Evolutionary conservation across 257 asterid genomes (phyloP), one percentile per base, ranked within the genome.

Genomic region (Plantago ovata): DNA sequence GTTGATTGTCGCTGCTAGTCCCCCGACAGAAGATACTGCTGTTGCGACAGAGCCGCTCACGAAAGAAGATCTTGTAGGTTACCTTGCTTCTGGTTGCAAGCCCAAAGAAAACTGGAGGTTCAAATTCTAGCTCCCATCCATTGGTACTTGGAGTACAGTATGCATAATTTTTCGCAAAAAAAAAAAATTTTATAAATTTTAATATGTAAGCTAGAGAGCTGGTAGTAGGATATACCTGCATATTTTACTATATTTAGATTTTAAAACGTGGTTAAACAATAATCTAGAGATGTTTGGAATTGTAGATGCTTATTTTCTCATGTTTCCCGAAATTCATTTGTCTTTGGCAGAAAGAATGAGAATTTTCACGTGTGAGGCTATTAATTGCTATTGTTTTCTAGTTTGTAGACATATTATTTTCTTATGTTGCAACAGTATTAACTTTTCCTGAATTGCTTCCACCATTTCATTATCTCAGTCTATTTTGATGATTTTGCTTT

Each of bases 31-130:
- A 60, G 97, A 88, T 67, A 87, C 82, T 61, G 87, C 81, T 72
- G 73, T 84, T 75, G 83, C 82, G n/a, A 58, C 95, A 6, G 95
- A 92, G 68, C 98, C 97, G 11, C 81, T 92, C 59, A 92, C 97
- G 4, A 82, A 84, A 73, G 81, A 84, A 61, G 95, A 92, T 72
- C 98, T 92, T 14, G 79, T 89, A 58, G 78, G 53, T 50, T 92
- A 88, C 74, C 95, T 92, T 66, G 89, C 91, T 76, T 89, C 97
- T 42, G 98, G 98, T 43, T 93, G 98, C 94, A 93, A 93, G 74
- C 67, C 95, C 16, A 86, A 92, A 87, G 93, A 86, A 58, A 79
- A 93, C 9, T 89, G 97, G 97, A 93, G 98, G 97, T 93, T 69
- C 69, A 69, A 71, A 63, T 76, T 82, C 78, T 77, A 68, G 67